Conservation (phyloP, 495 filamentous ascomycete species). For the Cryomyces minteri region DNA sequence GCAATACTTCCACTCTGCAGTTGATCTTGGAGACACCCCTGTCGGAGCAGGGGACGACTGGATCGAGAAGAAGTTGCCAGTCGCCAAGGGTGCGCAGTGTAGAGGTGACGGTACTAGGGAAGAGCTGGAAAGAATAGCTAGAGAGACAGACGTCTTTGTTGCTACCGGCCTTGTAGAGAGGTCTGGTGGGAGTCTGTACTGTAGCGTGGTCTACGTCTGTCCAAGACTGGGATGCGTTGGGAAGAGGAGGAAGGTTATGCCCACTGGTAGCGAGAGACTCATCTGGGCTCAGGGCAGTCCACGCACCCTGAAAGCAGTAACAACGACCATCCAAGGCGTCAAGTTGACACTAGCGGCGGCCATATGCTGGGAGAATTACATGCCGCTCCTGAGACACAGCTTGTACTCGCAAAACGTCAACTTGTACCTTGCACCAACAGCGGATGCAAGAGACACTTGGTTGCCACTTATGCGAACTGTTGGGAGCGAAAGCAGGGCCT, state of each 20-base stretch:
- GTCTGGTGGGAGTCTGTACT: conserved; percentile 69
- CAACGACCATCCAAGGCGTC: conserved; percentile 60
- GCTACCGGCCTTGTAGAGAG: conserved; percentile 65
- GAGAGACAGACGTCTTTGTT: conserved; percentile 62
- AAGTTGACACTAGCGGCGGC: conserved; percentile 64
- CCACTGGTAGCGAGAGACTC: conserved; percentile 65
- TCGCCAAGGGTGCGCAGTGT: conserved; percentile 20
- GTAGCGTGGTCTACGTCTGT: conserved; percentile 67
- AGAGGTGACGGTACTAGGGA: conserved; percentile 82
- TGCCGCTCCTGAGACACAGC: conserved; percentile 67
- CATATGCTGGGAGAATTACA: conserved; percentile 97
- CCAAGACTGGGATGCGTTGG: conserved; percentile 52
- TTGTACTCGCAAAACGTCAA: conserved; percentile 87
- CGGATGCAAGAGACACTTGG: conserved; percentile 76
- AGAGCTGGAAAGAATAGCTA: conserved; percentile 51
- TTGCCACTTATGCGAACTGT: conserved; percentile 62
- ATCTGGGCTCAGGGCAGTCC: conserved; percentile 83
- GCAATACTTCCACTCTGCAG: conserved; percentile 54
- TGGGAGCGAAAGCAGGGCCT: conserved; percentile 62
- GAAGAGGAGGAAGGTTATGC: conserved; percentile 92
- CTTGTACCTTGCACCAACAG: conserved; percentile 82
- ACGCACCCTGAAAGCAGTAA: conserved; percentile 62
- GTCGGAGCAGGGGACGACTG: conserved; percentile 54
- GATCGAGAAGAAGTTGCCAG: conserved; percentile 41
- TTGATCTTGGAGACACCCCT: conserved; percentile 79